Base-by-base conservation (phyloP, 2,329 filamentous ascomycete genomes). In the Basipetospora chlamydospora region DNA sequence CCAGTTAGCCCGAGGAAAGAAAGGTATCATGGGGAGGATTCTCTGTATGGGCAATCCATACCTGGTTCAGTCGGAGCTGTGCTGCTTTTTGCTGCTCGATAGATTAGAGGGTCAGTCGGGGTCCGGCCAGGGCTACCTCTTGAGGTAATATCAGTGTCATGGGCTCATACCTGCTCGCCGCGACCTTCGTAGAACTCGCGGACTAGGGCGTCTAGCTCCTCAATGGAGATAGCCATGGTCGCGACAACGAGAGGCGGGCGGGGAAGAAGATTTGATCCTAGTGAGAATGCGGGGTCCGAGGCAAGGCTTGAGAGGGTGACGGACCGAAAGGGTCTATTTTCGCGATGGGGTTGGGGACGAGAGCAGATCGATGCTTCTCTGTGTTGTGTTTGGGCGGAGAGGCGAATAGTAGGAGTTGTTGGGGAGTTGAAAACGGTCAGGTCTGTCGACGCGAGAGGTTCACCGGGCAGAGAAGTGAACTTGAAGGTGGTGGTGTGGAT, bases 141-240 rank as follows among this genome's bases (percentile, higher is more conserved):
- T 23, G 11, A 23, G 22, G 6, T 23, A 35, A 35, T 23, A 11
- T 23, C 22, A 23, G 11, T 6, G 22, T 11, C 6, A 23, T 11
- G 6, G 11, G 38, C 43, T 63, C 78, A 52, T 68, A 93, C 86
- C 68, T 86, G 74, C 43, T 95, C 85, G 51, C 90, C 90, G 60
- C 88, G 82, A 57, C 87, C 87, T 66, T 96, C 88, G 56, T 94
- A 98, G 64, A 98, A 96, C 66, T 84, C 77, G 59, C 83, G 87
- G 70, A 96, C 88, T 48, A 86, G 90, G 60, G 71, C 79, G 74
- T 98, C 90, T 67, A 98, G 77, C 76, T 98, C 90, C 60, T 81
- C 77, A 61, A 98, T 88, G 53, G 81, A 67, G 57, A 73, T 66
- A 57, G 74, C 66, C 75, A 79, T 79, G 59, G 56, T 64, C 48